Conservation (phyloP, 345 rosid species). For the Eucalyptus curtisii region DNA sequence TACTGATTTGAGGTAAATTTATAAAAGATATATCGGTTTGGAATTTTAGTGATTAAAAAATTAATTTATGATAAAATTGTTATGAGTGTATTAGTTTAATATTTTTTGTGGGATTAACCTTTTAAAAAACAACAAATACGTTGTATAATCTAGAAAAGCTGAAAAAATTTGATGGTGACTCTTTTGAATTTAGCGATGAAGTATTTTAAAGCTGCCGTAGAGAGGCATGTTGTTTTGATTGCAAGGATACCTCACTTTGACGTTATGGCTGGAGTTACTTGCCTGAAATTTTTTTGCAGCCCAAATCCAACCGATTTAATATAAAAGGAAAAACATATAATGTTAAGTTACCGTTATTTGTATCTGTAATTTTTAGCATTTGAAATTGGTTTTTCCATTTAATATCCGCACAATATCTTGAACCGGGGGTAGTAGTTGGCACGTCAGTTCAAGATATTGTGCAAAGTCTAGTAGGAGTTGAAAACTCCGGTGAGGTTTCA, state of each 20-base stretch:
- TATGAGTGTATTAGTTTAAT: no score
- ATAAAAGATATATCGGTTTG: no score
- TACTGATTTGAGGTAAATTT: no score
- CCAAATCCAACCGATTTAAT: not conserved
- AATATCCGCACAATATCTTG: no score
- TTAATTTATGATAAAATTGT: no score
- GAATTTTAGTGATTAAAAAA: no score
- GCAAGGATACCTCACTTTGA: not conserved
- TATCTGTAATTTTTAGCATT: not conserved
- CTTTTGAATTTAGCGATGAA: not conserved
- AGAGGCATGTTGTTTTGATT: not conserved
- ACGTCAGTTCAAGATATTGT: no score
- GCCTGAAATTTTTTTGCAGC: not conserved
- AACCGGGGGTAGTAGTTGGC: no score
- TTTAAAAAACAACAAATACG: not conserved
- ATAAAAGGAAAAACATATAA: not conserved
- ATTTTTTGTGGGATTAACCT: no score
- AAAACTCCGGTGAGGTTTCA: no score
- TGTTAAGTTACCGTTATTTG: no score
- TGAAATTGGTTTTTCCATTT: not conserved
- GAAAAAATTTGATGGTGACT: not conserved
- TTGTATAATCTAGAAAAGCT: not conserved
- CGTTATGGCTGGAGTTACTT: not conserved
- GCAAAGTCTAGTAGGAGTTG: no score
- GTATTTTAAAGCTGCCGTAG: not conserved